These are phyloP conservation scores for Tylopilus balloui DNA, from an alignment of 768 basidiomycete genomes.

Conservation along the genomic window DNA sequence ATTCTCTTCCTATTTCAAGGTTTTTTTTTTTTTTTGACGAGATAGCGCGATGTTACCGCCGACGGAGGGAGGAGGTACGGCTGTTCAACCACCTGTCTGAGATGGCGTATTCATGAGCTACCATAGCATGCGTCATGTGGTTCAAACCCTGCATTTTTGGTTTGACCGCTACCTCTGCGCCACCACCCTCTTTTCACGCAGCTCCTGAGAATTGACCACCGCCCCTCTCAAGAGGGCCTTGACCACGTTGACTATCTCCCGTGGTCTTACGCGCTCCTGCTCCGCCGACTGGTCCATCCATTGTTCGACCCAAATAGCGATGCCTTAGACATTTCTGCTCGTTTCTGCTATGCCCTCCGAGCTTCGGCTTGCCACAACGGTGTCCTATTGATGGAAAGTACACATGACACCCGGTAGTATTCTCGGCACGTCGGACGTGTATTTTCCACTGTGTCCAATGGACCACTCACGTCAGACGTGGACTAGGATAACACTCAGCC, in stretches of 20 bases:
- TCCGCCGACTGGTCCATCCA: not conserved
- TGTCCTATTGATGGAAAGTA: constrained; percentile 2
- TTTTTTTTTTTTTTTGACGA: constrained; percentile 9
- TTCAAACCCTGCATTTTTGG: not conserved
- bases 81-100: constrained; percentile 5
- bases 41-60: constrained; percentile 14
- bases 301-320: constrained; percentile 1
- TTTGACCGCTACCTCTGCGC: constrained; percentile 1
- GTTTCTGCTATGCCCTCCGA: not conserved
- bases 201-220: not conserved
- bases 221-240: not conserved
- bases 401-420: constrained; percentile 16
- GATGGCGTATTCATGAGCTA: constrained; percentile 1
- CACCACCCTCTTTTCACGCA: constrained; percentile 6
- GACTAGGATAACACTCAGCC: constrained; percentile 1
- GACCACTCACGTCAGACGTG: not conserved
- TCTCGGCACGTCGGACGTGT: constrained; percentile 6
- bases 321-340: not conserved
- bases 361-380: constrained; percentile 3
- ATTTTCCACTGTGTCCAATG: not conserved
- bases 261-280: not conserved
- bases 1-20: constrained; percentile 18
- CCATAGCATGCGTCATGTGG: constrained; percentile 4
- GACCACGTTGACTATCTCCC: not conserved
- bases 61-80: constrained; percentile 15